Evolutionary conservation across 169 alveolate species (phyloP), one percentile per base, ranked within the genome.

Genomic region (Cryptosporidium andersoni): DNA sequence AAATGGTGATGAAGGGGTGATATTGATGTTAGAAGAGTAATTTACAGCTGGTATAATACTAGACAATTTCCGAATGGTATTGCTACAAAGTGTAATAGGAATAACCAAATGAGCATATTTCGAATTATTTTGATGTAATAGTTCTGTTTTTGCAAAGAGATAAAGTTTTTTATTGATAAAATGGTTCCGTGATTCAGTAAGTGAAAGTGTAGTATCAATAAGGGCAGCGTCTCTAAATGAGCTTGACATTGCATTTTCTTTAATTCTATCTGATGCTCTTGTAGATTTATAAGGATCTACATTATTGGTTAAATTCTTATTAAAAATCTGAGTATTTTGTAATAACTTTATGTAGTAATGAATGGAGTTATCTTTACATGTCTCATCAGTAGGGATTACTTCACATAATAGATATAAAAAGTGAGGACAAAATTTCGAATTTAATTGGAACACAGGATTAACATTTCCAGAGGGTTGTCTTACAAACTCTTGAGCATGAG

Each of bases 191-290:
- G 85, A 58, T 45, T 74, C 85, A 25, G 85, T 68, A 42, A 74
- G 55, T 47, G 74, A 34, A 62, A 56, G 60, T 37, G 85, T 74
- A 14, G 85, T 58, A 48, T 74, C 85, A 8, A 68, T 68, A 37
- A 74, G 55, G 52, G 60, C 60, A 37, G 85, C 85, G 25, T 74
- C 85, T 14, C 85, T 74, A 40, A 58, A 74, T 2, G 85, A 74
- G 39, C 60, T 74, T 1, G 85, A 74, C 14, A 74, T 66, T n/a
- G 55, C 60, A 40, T 74, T 74, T 25, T 74, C 60, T 12, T 74
- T 74, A 34, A 74, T 74, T 74, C 85, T 37, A 58, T 74, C 60
- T 6, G 85, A 74, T 12, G 85, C 55, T 39, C 85, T 74, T 47
- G 55, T 74, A 2, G 64, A 9, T 6, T 66, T 58, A 58, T 58